Conservation (phyloP, 768 basidiomycete species). For the Lentinus brumalis region DNA sequence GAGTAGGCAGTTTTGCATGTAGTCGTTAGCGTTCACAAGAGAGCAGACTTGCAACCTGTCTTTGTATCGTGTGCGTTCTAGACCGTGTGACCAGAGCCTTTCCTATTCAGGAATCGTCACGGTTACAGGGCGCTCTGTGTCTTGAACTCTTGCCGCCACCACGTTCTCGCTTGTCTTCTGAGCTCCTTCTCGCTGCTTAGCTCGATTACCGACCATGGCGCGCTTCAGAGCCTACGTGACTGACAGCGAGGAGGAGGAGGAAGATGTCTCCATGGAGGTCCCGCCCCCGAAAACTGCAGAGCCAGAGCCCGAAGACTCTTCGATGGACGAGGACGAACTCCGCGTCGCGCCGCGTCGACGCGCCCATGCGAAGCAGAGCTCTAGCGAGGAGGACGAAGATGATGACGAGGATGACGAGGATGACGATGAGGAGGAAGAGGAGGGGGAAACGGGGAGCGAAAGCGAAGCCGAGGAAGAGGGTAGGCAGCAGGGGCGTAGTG, state of each 20-base stretch:
- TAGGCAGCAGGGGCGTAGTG: neutral
- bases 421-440: conserved; percentile 2
- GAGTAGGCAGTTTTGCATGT: too few species aligned
- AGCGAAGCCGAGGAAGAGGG: conserved; percentile 5
- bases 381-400: neutral
- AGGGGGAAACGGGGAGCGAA: conserved; percentile 3
- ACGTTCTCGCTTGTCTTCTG: neutral
- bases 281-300: conserved; percentile 34
- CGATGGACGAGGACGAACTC: conserved; percentile 21
- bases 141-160: neutral
- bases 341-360: conserved; percentile 3
- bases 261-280: conserved; percentile 34
- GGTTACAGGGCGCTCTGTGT: neutral
- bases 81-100: too few species aligned
- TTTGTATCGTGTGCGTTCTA: too few species aligned
- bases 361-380: neutral
- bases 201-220: conserved; percentile 45
- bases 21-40: too few species aligned
- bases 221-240: conserved; percentile 68
- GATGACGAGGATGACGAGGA: neutral
- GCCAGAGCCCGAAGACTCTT: conserved; percentile 17
- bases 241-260: conserved; percentile 57
- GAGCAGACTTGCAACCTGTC: too few species aligned
- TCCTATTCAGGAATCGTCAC: too few species aligned
- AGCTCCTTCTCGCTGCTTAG: neutral